Percentiles rank a stretch among this genome's conserved stretches.
These are phyloP conservation scores for Arxiozyma bovina DNA, from an alignment of 1,139 yeast genomes.

Conservation along the genomic window DNA sequence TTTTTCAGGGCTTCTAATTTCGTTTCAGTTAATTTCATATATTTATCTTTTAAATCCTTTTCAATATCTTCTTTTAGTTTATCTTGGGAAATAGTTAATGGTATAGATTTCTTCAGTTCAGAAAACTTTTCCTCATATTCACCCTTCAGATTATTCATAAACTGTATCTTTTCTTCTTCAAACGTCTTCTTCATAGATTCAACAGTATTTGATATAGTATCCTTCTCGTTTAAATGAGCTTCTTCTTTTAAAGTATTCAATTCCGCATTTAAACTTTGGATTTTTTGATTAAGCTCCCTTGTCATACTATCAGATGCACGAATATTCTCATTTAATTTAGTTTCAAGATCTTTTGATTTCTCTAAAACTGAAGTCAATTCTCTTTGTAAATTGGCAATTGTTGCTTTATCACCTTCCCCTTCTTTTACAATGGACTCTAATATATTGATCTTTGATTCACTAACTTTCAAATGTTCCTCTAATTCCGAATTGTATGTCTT, in stretches of 20 bases:
- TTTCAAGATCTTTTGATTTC: conserved; percentile 5
- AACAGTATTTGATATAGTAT: conserved; percentile 16
- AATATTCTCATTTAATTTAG: conserved; percentile 6
- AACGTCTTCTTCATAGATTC: conserved; percentile 21
- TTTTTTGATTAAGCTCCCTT: not conserved
- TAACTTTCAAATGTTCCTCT: conserved; percentile 5
- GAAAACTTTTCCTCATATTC: conserved; percentile 17
- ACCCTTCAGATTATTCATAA: conserved; percentile 12
- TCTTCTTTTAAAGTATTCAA: conserved; percentile 6
- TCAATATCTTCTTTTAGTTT: conserved; percentile 27
- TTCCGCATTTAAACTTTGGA: conserved; percentile 16
- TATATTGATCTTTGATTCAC: conserved; percentile 13
- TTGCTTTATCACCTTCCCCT: conserved; percentile 22
- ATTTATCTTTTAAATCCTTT: conserved; percentile 16
- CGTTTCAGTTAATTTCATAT: conserved; percentile 15
- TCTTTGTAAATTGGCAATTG: conserved; percentile 21
- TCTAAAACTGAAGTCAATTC: conserved; percentile 14
- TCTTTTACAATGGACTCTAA: conserved; percentile 16
- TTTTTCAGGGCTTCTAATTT: conserved; percentile 9
- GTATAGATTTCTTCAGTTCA: conserved; percentile 14
- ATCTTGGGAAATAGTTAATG: conserved; percentile 17
- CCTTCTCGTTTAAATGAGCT: conserved; percentile 9
- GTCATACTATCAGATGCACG: not conserved
- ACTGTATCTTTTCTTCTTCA: conserved; percentile 19
- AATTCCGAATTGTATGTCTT: conserved; percentile 11